These are phyloP conservation scores for Kazachstania taianensis DNA, from an alignment of 805 yeast genomes.

Conservation along the genomic window DNA sequence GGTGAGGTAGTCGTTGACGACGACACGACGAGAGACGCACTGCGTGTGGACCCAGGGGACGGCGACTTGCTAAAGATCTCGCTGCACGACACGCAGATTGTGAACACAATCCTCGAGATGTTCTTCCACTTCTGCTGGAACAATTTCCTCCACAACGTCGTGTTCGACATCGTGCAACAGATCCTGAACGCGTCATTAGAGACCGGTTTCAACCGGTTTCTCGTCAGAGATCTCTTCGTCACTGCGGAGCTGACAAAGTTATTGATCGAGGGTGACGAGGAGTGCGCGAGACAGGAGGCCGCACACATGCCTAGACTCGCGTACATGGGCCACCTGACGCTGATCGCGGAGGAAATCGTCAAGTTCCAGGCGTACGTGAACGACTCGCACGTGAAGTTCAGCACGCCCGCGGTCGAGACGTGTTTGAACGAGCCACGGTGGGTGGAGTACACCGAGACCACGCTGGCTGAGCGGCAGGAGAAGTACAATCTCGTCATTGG, in stretches of 20 bases:
- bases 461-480: slow-evolving; percentile 80
- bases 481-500: slow-evolving; percentile 92
- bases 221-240: slow-evolving; percentile 51
- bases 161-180: slow-evolving; percentile 75
- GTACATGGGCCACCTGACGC: slow-evolving; percentile 90
- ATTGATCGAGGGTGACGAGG: slow-evolving; percentile 55
- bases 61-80: slow-evolving; percentile 68
- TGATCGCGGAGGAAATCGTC: slow-evolving; percentile 92
- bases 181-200: slow-evolving; percentile 66
- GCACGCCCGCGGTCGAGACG: slow-evolving; percentile 18
- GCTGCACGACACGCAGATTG: slow-evolving; percentile 51
- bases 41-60: slow-evolving; percentile 44
- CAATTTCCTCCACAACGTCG: slow-evolving; percentile 76
- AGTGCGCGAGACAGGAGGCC: slow-evolving; percentile 51
- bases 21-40: neutral
- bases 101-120: slow-evolving; percentile 51
- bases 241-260: slow-evolving; percentile 48
- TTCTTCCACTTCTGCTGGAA: slow-evolving; percentile 74
- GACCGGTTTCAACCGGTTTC: slow-evolving; percentile 61
- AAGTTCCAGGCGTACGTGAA: slow-evolving; percentile 53
- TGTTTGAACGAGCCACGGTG: slow-evolving; percentile 36
- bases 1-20: neutral
- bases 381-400: slow-evolving; percentile 25
- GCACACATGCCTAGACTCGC: slow-evolving; percentile 66
- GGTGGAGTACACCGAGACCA: slow-evolving; percentile 74